Conservation (phyloP, 441 rosid genomes). For the Melastoma candidum region DNA sequence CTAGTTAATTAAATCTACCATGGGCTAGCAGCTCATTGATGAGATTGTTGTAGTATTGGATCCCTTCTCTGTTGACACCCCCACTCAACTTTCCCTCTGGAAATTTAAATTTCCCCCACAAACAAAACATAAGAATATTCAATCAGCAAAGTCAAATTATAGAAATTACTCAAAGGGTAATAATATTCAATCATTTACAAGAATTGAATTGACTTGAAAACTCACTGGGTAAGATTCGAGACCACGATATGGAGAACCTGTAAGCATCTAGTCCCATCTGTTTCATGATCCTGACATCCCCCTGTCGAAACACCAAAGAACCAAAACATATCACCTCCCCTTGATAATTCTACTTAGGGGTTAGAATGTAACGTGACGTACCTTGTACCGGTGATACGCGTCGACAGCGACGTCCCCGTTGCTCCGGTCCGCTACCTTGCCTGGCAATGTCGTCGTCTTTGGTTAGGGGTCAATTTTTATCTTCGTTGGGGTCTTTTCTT, state of each 20-base stretch:
- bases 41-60: constrained; percentile 13
- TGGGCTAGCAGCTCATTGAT: constrained; percentile 16
- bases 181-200: background rate
- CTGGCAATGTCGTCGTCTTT: constrained; percentile 1
- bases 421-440: constrained; percentile 10
- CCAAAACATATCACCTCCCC: background rate
- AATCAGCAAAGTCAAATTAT: background rate
- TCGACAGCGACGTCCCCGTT: constrained; percentile 15
- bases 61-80: constrained; percentile 13
- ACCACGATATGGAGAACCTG: constrained; percentile 14
- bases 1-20: background rate
- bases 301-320: constrained; percentile 2
- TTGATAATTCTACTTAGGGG: background rate
- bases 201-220: background rate
- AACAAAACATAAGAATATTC: background rate
- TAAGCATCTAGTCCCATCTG: constrained; percentile 15
- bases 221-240: constrained; percentile 15
- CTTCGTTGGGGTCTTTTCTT: too few species aligned
- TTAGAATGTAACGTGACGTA: background rate
- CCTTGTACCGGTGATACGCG: constrained; percentile 14
- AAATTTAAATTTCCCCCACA: background rate
- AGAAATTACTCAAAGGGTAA: background rate
- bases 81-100: constrained; percentile 11
- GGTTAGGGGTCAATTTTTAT: too few species aligned
- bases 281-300: constrained; percentile 14